Evolutionary conservation across 352 stramenopile genomes (phyloP).

Genomic region (Phytophthora rubi): DNA sequence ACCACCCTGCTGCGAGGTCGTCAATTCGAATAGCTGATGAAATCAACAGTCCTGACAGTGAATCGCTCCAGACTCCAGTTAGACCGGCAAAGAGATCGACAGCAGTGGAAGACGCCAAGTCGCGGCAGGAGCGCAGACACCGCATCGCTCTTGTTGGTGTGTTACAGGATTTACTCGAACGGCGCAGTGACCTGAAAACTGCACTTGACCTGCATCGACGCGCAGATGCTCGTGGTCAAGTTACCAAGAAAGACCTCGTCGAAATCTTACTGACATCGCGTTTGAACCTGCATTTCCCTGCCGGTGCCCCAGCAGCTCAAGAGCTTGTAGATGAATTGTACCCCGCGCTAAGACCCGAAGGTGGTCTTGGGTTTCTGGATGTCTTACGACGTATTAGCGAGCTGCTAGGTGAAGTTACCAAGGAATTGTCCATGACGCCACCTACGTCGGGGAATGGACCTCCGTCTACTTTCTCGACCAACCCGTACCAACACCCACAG

Average conservation of each 20-base stretch:
- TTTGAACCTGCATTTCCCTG: slow-evolving; percentile 62
- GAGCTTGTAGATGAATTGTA: slow-evolving; percentile 75
- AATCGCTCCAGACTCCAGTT: slow-evolving; percentile 5
- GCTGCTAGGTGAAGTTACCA: slow-evolving; percentile 56
- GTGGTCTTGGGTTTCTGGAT: slow-evolving; percentile 59
- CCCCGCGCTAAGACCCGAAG: slow-evolving; percentile 35
- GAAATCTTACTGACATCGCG: slow-evolving; percentile 75
- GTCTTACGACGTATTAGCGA: slow-evolving; percentile 69
- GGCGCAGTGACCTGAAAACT: slow-evolving; percentile 73
- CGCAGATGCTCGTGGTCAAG: slow-evolving; percentile 64
- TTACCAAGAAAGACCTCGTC: slow-evolving; percentile 59
- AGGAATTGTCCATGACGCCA: slow-evolving; percentile 26
- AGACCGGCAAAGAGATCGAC: slow-evolving; percentile 13
- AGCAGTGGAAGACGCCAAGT: slow-evolving; percentile 22
- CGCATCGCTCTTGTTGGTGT: slow-evolving; percentile 56
- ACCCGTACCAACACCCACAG: slow-evolving; percentile 43
- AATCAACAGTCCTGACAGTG: slow-evolving; percentile 18
- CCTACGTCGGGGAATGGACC: slow-evolving; percentile 15
- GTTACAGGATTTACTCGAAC: slow-evolving; percentile 75
- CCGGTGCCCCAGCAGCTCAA: slow-evolving; percentile 44
- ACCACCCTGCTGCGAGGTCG: slow-evolving; percentile 63
- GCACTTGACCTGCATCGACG: slow-evolving; percentile 69
- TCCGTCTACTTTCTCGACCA: slow-evolving; percentile 33
- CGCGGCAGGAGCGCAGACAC: slow-evolving; percentile 35
- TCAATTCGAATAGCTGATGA: slow-evolving; percentile 66